These are phyloP conservation scores for Ustilago vetiveriae DNA, from an alignment of 1,284 basidiomycete genomes.

Conservation along the genomic window DNA sequence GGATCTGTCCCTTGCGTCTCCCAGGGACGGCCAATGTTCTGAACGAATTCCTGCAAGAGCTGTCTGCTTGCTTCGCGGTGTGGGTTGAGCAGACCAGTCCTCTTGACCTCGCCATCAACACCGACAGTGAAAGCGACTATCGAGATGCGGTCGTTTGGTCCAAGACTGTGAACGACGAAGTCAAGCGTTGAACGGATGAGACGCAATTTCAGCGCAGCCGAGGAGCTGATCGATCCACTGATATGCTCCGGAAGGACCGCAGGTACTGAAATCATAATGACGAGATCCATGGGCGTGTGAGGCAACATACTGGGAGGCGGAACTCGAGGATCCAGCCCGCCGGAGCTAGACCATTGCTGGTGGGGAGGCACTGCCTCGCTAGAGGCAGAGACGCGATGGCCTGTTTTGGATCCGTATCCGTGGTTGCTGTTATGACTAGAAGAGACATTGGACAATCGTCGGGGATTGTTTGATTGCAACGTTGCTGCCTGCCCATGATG, in stretches of 20 bases:
- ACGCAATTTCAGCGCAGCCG: constrained; percentile 71
- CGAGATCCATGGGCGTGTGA: constrained; percentile 88
- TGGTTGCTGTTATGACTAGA: constrained; percentile 38
- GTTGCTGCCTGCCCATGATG: constrained; percentile 15
- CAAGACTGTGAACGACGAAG: constrained; percentile 57
- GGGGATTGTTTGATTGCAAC: constrained; percentile 17
- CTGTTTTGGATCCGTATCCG: constrained; percentile 10
- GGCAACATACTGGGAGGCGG: constrained; percentile 69
- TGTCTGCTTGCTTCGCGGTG: constrained; percentile 38
- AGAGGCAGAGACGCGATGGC: constrained; percentile 16
- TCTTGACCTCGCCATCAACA: constrained; percentile 52
- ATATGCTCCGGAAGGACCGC: constrained; percentile 43
- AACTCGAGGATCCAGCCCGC: constrained; percentile 57
- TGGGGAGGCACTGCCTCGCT: constrained; percentile 37
- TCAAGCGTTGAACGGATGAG: constrained; percentile 61
- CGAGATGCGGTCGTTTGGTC: constrained; percentile 57
- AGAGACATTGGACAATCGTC: constrained; percentile 30
- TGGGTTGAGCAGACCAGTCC: constrained; percentile 56
- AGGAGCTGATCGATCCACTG: constrained; percentile 75
- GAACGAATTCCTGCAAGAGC: constrained; percentile 51
- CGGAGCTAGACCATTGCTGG: constrained; percentile 60
- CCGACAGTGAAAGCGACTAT: constrained; percentile 57
- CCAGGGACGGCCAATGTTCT: constrained; percentile 57
- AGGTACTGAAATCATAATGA: constrained; percentile 88
- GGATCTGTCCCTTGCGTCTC: constrained; percentile 46